Evolutionary conservation across 257 asterid genomes (phyloP), one percentile per base, ranked within the genome.

Genomic region (Jacaranda copaia): DNA sequence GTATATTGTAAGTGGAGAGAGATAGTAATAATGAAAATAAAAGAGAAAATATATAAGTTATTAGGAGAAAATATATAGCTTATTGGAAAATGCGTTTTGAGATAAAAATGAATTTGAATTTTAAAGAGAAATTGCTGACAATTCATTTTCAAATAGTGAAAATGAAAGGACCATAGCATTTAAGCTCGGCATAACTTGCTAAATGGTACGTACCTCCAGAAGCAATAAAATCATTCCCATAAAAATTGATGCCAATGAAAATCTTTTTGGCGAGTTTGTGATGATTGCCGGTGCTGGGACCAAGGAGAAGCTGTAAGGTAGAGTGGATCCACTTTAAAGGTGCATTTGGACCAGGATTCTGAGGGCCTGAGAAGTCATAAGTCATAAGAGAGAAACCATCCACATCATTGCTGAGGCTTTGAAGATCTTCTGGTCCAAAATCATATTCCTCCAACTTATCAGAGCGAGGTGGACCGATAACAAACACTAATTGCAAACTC

Each of bases 321-420:
- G 92, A 90, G 39, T 52, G 94, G 67, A 95, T 88, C 99, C 98
- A 95, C 85, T 87, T 86, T 53, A 93, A 80, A 79, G 98, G 99
- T 72, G 98, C 99, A 87, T 89, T 95, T 65, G 99, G 99, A 73
- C 99, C 99, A 6, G 98, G 99, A 85, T 88, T 95, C 43, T 91
- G 93, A 51, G 99, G 98, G 85, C 84, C 87, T 60, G 99, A 95
- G 92, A 90, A 91, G 82, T 95, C 99, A 19, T 93, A 95, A 19
- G 99, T 93, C 99, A 95, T 93, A 57, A 95, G 93, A 70, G 99
- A 93, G 89, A 90, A 95, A 68, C 97, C 97, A 81, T 95, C 98
- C 52, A 95, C 96, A 53, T 82, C 79, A 45, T 82, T 82, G 56
- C 88, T 75, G 84, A 95, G 81, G 79, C 82, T 82, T 40, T 11